Evolutionary conservation across 495 filamentous ascomycete genomes (phyloP), one percentile per base, ranked within the genome.

Genomic region (Lasiosphaeria ovina): DNA sequence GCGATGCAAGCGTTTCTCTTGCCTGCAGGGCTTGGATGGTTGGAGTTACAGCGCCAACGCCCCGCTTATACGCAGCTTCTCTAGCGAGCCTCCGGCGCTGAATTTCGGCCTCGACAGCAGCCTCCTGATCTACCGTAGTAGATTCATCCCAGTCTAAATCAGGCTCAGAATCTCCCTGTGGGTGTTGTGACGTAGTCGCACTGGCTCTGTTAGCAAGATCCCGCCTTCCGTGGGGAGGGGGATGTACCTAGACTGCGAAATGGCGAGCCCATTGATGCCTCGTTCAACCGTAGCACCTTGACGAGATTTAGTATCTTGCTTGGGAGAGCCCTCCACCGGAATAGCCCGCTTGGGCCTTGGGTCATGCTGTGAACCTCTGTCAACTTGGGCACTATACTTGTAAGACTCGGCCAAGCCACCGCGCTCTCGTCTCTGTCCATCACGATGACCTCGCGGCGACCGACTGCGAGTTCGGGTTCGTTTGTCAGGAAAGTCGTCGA

Each of bases 71-170:
- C 65, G 96, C 90, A 33, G 91, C 92, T 76, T 96, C 92, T 62
- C 94, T 87, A 50, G 88, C 85, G 64, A 88, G 92, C 10, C 91
- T 88, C 54, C 93, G 89, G 68, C 93, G 89, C 71, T 96, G 90
- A 64, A 96, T 86, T 65, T 92, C 80, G 55, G 87, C 82, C 57
- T 86, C 62, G 16, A 64, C 66, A 12, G 55, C 62, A 11, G 67
- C 69, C 54, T 72, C 88, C 79, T 95, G 89, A 67, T 96, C 88
- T 60, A 91, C 66, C 35, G 81, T 77, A 64, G 83, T 80, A 35
- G 79, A 76, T 35, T 78, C 77, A 65, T 79, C 75, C 63, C 70
- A 76, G 54, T 76, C 71, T 34, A 67, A 60, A 35, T 76, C 73
- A 1, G 74, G 62, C 38, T 76, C 69, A 45, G 65, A 56, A 17